Percentiles rank a stretch among this genome's conserved stretches.
Conservation (phyloP, 306 rosid species). For the Casuarina glauca region DNA sequence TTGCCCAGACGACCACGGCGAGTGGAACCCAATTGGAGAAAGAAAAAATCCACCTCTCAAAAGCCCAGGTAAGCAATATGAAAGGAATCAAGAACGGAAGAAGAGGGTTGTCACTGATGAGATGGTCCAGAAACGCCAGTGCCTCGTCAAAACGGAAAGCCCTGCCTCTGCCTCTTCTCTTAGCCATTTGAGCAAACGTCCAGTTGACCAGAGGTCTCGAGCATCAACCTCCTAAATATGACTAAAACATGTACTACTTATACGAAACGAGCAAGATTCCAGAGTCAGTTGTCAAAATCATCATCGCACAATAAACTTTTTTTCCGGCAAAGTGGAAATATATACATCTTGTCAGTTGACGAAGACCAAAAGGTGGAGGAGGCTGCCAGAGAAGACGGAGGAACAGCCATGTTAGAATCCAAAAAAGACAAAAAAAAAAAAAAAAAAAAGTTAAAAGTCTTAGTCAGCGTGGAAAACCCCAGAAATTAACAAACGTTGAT, state of each 20-base stretch:
- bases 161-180: constrained; percentile 36
- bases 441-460: not conserved
- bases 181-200: constrained; percentile 50
- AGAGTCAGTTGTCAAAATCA: constrained; percentile 13
- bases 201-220: constrained; percentile 1
- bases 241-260: not conserved
- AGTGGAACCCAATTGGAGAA: constrained; percentile 87
- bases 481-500: no score
- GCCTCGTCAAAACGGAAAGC: constrained; percentile 45
- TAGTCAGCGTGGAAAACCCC: no score
- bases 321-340: not conserved
- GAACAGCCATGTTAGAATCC: no score
- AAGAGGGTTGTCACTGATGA: constrained; percentile 53
- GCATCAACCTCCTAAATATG: not conserved
- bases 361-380: not conserved
- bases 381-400: not conserved
- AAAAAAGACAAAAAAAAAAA: not conserved
- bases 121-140: constrained; percentile 49
- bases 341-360: not conserved
- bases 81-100: constrained; percentile 60
- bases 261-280: not conserved
- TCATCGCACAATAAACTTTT: not conserved
- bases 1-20: constrained; percentile 71
- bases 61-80: constrained; percentile 65
- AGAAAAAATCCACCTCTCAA: constrained; percentile 88